Evolutionary conservation across 2,329 filamentous ascomycete genomes (phyloP).

Genomic region (Colletotrichum limetticola): DNA sequence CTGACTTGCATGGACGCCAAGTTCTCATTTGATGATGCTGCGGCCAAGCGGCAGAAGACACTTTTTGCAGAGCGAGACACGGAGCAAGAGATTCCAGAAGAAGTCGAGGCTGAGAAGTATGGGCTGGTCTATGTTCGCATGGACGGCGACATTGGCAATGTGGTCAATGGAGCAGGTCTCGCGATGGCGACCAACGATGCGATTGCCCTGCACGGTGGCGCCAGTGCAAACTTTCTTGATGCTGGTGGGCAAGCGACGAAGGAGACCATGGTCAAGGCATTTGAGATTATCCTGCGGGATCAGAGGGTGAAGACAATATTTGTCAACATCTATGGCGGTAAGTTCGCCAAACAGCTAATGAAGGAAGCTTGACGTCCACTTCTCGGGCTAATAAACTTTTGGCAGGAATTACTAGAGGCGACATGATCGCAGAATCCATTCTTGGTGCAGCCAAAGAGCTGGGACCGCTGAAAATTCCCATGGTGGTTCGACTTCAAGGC

Average conservation of each 20-base stretch:
- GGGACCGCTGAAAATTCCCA: constrained; percentile 50
- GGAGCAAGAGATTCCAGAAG: constrained; percentile 45
- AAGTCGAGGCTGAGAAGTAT: constrained; percentile 58
- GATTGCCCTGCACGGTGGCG: constrained; percentile 73
- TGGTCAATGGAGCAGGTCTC: constrained; percentile 90
- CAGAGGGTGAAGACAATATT: constrained; percentile 74
- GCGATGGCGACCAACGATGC: constrained; percentile 94
- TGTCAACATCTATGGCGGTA: constrained; percentile 66
- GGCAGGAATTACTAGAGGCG: constrained; percentile 58
- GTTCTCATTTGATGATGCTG: constrained; percentile 61
- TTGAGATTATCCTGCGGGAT: constrained; percentile 79
- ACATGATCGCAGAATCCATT: constrained; percentile 63
- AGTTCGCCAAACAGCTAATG: not conserved
- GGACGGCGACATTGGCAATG: constrained; percentile 75
- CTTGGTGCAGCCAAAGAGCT: constrained; percentile 52
- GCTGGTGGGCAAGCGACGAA: constrained; percentile 89
- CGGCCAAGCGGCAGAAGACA: constrained; percentile 51
- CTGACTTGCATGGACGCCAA: constrained; percentile 50
- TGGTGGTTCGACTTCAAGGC: constrained; percentile 59
- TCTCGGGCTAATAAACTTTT: constrained; percentile 21
- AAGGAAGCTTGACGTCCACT: constrained; percentile 19
- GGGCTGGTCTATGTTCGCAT: constrained; percentile 84
- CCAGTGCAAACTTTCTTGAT: constrained; percentile 86
- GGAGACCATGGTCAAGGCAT: constrained; percentile 81
- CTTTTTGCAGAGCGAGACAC: constrained; percentile 51